Evolutionary conservation across 768 basidiomycete genomes (phyloP), one percentile per base, ranked within the genome.

Genomic region (Infundibulicybe gibba): DNA sequence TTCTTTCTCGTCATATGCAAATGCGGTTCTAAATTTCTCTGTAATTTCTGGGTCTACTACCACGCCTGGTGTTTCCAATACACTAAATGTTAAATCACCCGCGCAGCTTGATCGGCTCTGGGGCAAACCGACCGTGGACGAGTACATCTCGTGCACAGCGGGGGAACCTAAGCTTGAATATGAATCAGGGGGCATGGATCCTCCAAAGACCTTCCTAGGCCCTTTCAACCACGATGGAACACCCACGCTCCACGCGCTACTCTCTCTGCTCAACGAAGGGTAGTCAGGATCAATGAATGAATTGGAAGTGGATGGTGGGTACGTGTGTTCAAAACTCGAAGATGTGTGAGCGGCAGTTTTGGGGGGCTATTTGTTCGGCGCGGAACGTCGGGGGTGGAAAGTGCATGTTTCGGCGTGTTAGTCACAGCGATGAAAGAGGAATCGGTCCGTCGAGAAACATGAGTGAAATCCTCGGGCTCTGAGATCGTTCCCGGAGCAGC

Each of bases 1-100:
- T 68, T 98, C 95, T 62, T 83, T 90, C 51, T 93, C 90, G 48
- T 89, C 85, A 51, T 95, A 85, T 0, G 93, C 91, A 67, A 98
- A 98, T 1, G 81, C 76, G 32, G 66, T 61, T 41, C 84, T 77
- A 60, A 95, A 97, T 64, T 93, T 93, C 48, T 87, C 85, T 16
- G 69, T 69, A 21, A 75, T 72, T 47, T 85, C 85, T 30, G 68
- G 61, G 55, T 93, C 90, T 12, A 84, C 67, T 5, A 68, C 57
- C 21, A 74, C 71, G 52, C 83, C 80, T 1, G 83, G 83, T 16
- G 82, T 79, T 57, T 97, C 91, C 35, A 94, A 72, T 37, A 95
- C 75, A 54, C 92, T 94, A 64, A 83, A 92, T 1, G 86, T 81
- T 52, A 89, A 68, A 51, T 89, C 86, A 33, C 72, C 71, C 25